Evolutionary conservation across 306 rosid species (phyloP).

Genomic region (Crataegus laevigata): DNA sequence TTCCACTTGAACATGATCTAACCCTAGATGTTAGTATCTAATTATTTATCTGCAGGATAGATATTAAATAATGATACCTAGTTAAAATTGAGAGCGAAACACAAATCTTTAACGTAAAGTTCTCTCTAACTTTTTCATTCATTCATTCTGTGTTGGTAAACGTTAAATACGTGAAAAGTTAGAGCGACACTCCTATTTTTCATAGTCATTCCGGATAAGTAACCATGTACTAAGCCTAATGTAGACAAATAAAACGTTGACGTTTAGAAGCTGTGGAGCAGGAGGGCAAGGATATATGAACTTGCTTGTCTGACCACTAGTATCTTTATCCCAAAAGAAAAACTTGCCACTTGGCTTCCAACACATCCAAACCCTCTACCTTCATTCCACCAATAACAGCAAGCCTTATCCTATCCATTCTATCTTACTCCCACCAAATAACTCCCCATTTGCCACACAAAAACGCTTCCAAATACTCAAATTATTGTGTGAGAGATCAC

Average conservation of each 20-base stretch:
- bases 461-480: conserved; percentile 12
- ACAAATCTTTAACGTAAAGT: too few species aligned
- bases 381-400: conserved; percentile 50
- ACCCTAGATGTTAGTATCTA: neutral
- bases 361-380: conserved; percentile 23
- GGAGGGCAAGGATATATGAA: neutral
- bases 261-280: neutral
- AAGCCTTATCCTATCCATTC: conserved; percentile 76
- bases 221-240: neutral
- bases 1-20: too few species aligned
- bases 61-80: too few species aligned
- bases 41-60: accelerated
- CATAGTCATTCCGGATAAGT: neutral
- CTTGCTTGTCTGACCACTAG: neutral
- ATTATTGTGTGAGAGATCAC: neutral
- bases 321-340: conserved; percentile 37
- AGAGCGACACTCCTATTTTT: neutral
- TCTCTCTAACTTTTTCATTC: too few species aligned
- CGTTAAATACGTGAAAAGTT: neutral
- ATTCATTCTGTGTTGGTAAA: too few species aligned
- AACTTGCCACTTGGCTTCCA: conserved; percentile 42
- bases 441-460: conserved; percentile 16
- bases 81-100: neutral
- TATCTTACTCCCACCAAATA: conserved; percentile 58
- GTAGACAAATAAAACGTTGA: neutral